A percentile compares a stretch with the other conserved stretches of the same genome.
Conservation (phyloP, 2,329 filamentous ascomycete genomes). For the Ophiostoma sp. region DNA sequence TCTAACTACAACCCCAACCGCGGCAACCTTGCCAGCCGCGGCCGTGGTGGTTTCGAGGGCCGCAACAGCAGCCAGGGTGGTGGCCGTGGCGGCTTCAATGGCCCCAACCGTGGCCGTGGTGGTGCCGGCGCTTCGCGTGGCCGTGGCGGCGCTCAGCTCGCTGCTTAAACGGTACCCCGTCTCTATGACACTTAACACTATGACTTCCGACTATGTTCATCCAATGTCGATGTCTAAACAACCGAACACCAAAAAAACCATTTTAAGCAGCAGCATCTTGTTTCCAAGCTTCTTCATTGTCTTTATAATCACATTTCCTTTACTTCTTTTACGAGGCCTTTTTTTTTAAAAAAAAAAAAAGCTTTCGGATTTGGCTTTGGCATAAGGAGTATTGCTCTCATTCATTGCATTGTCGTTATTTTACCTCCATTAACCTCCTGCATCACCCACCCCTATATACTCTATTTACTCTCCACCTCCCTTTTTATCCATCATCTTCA, state of each 20-base stretch:
- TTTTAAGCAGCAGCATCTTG: not conserved
- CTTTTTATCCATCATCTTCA: not conserved
- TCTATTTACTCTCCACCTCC: not conserved
- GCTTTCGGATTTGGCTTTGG: conserved; percentile 14
- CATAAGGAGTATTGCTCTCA: conserved; percentile 10
- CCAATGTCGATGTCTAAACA: not conserved
- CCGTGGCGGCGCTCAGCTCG: conserved; percentile 61
- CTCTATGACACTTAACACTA: not conserved
- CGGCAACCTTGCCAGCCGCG: conserved; percentile 61
- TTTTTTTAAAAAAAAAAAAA: not conserved
- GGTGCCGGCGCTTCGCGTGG: conserved; percentile 65
- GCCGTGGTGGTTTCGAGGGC: conserved; percentile 65
- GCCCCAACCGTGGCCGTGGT: conserved; percentile 63
- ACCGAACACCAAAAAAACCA: not conserved
- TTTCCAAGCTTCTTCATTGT: not conserved
- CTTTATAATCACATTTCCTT: not conserved
- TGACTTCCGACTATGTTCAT: not conserved
- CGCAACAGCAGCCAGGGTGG: conserved; percentile 58
- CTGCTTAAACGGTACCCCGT: conserved; percentile 43
- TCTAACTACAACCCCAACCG: conserved; percentile 65
- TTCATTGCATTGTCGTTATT: conserved; percentile 16
- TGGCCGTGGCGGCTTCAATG: conserved; percentile 67
- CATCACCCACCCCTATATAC: not conserved
- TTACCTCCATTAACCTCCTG: not conserved
- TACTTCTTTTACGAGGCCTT: conserved; percentile 8